Conservation (phyloP, 352 stramenopile species). For the Globisporangium recalcitrans region DNA sequence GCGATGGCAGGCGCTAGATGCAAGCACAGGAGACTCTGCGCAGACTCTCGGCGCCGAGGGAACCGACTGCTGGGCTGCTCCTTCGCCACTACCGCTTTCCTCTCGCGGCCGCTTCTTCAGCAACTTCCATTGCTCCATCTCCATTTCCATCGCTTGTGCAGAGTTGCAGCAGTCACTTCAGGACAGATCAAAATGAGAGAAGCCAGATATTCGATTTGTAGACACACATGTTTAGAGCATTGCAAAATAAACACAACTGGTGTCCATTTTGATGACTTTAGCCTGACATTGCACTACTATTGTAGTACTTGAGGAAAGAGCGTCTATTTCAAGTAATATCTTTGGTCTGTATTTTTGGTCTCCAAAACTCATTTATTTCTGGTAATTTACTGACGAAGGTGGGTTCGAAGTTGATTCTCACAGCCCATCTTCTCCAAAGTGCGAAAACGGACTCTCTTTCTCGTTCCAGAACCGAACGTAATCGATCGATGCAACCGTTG, state of each 20-base stretch:
- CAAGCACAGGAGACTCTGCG: neutral
- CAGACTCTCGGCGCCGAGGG: too few species aligned
- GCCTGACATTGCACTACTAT: too few species aligned
- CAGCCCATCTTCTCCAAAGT: neutral
- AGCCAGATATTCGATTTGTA: neutral
- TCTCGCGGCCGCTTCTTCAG: conserved; percentile 5
- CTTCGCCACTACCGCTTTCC: neutral
- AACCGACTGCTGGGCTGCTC: neutral
- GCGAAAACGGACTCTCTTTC: neutral
- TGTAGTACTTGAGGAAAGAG: too few species aligned
- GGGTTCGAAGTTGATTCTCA: neutral
- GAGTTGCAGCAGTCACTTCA: neutral
- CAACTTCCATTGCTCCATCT: neutral
- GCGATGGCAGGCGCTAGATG: neutral
- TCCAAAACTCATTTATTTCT: conserved; percentile 3
- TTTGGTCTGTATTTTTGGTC: neutral
- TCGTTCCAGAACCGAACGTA: neutral
- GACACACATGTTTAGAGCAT: neutral
- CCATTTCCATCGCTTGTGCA: neutral
- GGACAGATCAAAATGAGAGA: too few species aligned
- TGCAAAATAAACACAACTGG: neutral
- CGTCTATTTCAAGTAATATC: too few species aligned
- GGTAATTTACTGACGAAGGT: neutral
- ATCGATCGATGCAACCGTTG: neutral
- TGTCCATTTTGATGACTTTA: too few species aligned